Evolutionary conservation across 1,284 basidiomycete species (phyloP).

Genomic region (Microbotryum violaceum): DNA sequence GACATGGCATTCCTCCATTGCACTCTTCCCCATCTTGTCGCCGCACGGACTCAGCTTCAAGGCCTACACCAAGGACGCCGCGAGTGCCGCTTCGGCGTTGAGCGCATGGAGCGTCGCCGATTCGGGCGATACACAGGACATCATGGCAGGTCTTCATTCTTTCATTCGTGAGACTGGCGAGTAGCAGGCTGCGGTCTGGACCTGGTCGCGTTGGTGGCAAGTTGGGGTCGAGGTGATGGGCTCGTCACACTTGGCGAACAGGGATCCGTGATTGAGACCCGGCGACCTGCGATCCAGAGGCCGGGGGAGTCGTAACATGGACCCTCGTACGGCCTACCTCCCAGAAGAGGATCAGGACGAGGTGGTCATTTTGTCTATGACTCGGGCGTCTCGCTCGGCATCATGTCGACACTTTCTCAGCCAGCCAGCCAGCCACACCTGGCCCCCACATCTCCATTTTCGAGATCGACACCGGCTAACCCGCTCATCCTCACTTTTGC

Average conservation of each 20-base stretch:
- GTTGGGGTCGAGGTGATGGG: background rate
- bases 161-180: background rate
- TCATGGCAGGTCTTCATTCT: conserved; percentile 21
- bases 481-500: background rate
- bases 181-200: background rate
- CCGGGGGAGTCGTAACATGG: too few species aligned
- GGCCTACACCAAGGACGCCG: conserved; percentile 31
- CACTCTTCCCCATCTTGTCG: background rate
- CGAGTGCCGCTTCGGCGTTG: conserved; percentile 39
- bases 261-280: conserved; percentile 5
- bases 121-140: conserved; percentile 37
- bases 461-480: background rate
- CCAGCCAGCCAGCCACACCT: too few species aligned
- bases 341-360: too few species aligned
- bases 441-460: too few species aligned
- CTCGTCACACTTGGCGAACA: conserved; percentile 4
- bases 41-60: conserved; percentile 25
- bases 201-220: background rate
- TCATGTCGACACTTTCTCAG: too few species aligned
- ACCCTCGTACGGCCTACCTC: too few species aligned
- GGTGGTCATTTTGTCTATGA: too few species aligned
- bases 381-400: too few species aligned
- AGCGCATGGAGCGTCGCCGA: conserved; percentile 44
- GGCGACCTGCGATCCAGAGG: too few species aligned
- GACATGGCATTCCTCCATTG: conserved; percentile 33